Percentiles rank a stretch among this genome's conserved stretches.
Conservation (phyloP, 2,329 filamentous ascomycete genomes). For the Aspergillus aculeatus region DNA sequence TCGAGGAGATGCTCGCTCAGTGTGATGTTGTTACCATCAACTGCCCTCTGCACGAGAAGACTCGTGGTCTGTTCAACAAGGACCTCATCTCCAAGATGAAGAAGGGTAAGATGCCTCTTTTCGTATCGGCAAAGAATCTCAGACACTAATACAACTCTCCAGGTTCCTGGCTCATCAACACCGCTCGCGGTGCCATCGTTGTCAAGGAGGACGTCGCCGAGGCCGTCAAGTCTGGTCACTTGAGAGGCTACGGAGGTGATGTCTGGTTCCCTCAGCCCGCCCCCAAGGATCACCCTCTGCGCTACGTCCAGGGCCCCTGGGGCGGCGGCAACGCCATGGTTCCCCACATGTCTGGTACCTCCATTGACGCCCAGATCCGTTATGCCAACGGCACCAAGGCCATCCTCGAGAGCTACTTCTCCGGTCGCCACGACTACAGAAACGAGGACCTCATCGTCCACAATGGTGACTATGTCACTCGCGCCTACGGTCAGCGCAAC, state of each 20-base stretch:
- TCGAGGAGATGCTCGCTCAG: conserved; percentile 92
- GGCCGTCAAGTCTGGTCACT: conserved; percentile 84
- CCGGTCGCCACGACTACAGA: conserved; percentile 81
- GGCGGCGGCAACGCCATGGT: conserved; percentile 98
- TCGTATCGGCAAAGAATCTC: not conserved
- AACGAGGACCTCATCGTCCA: conserved; percentile 88
- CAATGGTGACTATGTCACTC: conserved; percentile 89
- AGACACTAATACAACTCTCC: conserved; percentile 9
- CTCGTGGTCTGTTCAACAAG: conserved; percentile 95
- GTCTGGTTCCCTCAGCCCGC: conserved; percentile 96
- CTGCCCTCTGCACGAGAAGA: conserved; percentile 99
- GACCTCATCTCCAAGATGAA: conserved; percentile 99
- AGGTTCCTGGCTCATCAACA: conserved; percentile 98
- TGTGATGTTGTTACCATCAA: conserved; percentile 99
- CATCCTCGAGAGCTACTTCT: conserved; percentile 89
- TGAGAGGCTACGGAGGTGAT: conserved; percentile 51
- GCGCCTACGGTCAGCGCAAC: conserved; percentile 77
- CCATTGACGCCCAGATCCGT: conserved; percentile 93
- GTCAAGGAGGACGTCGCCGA: conserved; percentile 98
- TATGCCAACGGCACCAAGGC: conserved; percentile 85
- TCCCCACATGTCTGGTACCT: conserved; percentile 97
- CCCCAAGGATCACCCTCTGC: conserved; percentile 86
- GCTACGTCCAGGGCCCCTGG: conserved; percentile 89
- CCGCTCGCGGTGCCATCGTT: conserved; percentile 95
- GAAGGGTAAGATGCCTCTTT: conserved; percentile 60